A percentile compares a stretch with the other conserved stretches of the same genome.
Conservation (phyloP, 768 basidiomycete species). For the Serpula lacrymans region DNA sequence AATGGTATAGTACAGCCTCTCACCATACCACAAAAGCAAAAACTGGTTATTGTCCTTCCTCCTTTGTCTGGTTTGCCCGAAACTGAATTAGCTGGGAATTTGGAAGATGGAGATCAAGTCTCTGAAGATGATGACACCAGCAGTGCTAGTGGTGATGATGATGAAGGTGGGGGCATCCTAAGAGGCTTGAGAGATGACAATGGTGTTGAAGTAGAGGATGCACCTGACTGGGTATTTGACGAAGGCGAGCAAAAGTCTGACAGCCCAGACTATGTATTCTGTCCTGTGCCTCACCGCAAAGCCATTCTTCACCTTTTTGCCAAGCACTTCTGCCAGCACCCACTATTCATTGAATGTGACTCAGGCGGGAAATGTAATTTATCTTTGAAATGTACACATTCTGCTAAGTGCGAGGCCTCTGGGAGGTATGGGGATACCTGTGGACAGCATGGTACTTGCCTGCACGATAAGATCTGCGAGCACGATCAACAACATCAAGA, state of each 20-base stretch:
- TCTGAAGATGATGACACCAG: neutral
- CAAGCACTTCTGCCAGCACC: constrained; percentile 27
- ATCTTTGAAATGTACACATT: constrained; percentile 33
- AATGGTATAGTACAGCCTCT: constrained; percentile 9
- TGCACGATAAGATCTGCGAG: neutral
- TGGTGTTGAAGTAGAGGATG: constrained; percentile 19
- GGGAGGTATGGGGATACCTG: constrained; percentile 31
- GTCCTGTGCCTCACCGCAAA: constrained; percentile 25
- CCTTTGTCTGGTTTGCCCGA: too few relatives aligned
- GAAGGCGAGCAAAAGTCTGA: constrained; percentile 15
- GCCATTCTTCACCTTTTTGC: constrained; percentile 23
- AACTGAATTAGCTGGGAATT: neutral
- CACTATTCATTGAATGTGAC: constrained; percentile 21
- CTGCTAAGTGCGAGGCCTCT: constrained; percentile 23
- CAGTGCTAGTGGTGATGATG: neutral
- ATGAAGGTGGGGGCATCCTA: neutral
- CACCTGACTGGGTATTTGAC: constrained; percentile 26
- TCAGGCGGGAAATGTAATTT: constrained; percentile 10
- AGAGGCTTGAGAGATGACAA: constrained; percentile 10
- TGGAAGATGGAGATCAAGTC: neutral
- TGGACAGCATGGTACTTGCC: neutral
- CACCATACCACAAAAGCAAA: neutral
- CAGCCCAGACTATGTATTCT: constrained; percentile 22
- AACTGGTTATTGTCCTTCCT: neutral
- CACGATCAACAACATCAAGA: neutral